Evolutionary conservation across 805 yeast genomes (phyloP).

Genomic region (Pichia kluyveri): DNA sequence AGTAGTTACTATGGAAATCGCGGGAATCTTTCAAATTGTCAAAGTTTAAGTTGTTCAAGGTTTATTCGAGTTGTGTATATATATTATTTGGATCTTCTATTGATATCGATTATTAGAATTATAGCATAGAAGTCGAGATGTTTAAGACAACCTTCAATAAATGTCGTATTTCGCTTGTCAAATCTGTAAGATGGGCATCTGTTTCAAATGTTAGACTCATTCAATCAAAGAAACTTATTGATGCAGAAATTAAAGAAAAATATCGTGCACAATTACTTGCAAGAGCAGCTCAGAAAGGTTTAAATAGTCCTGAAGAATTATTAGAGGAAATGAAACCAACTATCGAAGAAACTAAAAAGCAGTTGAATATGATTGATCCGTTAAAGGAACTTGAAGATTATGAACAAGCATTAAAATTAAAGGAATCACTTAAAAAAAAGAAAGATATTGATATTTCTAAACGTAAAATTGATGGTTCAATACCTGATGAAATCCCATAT

Average conservation of each 20-base stretch:
- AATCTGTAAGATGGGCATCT: slow-evolving; percentile 12
- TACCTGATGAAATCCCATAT: slow-evolving; percentile 36
- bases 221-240: slow-evolving; percentile 20
- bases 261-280: slow-evolving; percentile 34
- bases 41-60: too few relatives aligned
- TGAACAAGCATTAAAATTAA: slow-evolving; percentile 19
- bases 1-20: too few relatives aligned
- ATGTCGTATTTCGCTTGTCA: neutral
- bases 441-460: slow-evolving; percentile 13
- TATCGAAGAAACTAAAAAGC: slow-evolving; percentile 45
- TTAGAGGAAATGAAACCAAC: slow-evolving; percentile 53
- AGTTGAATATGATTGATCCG: slow-evolving; percentile 59
- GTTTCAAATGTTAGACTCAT: slow-evolving; percentile 21
- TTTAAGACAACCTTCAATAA: neutral
- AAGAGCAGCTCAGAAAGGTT: slow-evolving; percentile 35
- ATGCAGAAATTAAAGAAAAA: slow-evolving; percentile 26
- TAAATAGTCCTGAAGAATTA: slow-evolving; percentile 45
- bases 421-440: slow-evolving; percentile 12
- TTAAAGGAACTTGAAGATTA: slow-evolving; percentile 52
- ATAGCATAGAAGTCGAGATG: neutral
- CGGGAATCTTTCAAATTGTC: too few relatives aligned
- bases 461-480: slow-evolving; percentile 29
- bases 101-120: too few relatives aligned
- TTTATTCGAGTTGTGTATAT: too few relatives aligned
- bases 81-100: too few relatives aligned